Conservation (phyloP, 208 protist genomes). For the Trypanosoma cruzi region DNA sequence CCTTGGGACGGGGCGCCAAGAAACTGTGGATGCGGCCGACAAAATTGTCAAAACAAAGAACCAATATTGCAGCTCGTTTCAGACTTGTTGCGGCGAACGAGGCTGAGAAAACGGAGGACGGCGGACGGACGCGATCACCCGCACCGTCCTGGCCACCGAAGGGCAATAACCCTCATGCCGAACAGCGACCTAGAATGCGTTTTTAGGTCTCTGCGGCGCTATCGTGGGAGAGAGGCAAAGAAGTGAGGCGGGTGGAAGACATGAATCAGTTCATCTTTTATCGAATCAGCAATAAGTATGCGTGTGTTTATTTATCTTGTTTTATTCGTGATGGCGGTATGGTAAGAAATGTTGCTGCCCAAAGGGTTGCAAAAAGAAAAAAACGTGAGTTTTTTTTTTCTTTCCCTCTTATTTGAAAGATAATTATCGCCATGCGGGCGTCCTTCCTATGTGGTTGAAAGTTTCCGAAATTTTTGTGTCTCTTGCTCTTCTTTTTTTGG, state of each 20-base stretch:
- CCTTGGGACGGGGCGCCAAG: neutral
- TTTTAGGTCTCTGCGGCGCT: slow-evolving; percentile 1
- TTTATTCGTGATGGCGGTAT: too few relatives aligned
- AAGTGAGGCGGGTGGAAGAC: neutral
- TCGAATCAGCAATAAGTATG: neutral
- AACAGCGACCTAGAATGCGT: slow-evolving; percentile 12
- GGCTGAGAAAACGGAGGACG: neutral
- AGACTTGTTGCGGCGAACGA: neutral
- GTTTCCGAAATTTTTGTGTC: too few relatives aligned
- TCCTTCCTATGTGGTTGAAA: too few relatives aligned
- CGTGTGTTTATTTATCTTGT: neutral
- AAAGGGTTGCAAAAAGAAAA: too few relatives aligned
- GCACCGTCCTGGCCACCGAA: neutral
- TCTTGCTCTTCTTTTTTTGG: too few relatives aligned
- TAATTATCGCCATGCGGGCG: too few relatives aligned
- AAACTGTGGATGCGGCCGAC: slow-evolving; percentile 23
- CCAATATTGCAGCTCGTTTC: neutral
- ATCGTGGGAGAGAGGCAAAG: neutral
- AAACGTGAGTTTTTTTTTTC: too few relatives aligned
- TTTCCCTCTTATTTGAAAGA: too few relatives aligned
- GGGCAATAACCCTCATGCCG: neutral
- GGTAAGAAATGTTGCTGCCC: too few relatives aligned
- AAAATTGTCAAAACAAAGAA: slow-evolving; percentile 6
- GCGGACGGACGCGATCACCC: neutral
- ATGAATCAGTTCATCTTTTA: neutral